Percentiles rank a stretch among this genome's conserved stretches.
Conservation (phyloP, 1,139 yeast species). For the Meyerozyma sp. region DNA sequence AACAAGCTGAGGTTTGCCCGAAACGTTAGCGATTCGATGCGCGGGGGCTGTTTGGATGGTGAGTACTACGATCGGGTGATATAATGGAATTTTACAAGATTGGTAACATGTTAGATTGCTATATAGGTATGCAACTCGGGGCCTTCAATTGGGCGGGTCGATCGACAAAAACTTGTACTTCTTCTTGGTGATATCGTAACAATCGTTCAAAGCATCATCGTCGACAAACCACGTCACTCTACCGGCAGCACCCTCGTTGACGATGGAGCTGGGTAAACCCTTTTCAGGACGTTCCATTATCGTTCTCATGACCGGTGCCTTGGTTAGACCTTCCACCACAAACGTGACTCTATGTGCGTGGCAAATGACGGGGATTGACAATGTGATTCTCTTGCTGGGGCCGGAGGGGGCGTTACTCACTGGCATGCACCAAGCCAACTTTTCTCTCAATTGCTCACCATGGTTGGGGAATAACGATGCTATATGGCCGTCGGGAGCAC, state of each 20-base stretch:
- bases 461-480: conserved; percentile 94
- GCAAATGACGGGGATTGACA: conserved; percentile 91
- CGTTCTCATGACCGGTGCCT: conserved; percentile 87
- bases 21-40: conserved; percentile 63
- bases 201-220: conserved; percentile 86
- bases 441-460: conserved; percentile 77
- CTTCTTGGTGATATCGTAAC: conserved; percentile 66
- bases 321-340: conserved; percentile 93
- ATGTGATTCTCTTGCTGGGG: conserved; percentile 81
- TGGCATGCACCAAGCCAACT: conserved; percentile 94
- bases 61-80: conserved; percentile 58
- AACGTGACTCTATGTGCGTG: conserved; percentile 91
- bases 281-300: conserved; percentile 97
- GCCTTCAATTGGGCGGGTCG: conserved; percentile 7
- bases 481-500: conserved; percentile 98
- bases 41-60: conserved; percentile 60
- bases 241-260: conserved; percentile 95
- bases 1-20: conserved; percentile 51
- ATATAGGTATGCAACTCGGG: neutral
- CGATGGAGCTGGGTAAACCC: conserved; percentile 90
- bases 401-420: conserved; percentile 91
- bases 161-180: conserved; percentile 58
- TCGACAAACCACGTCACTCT: conserved; percentile 97
- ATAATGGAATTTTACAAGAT: neutral
- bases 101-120: neutral